Evolutionary conservation across 805 yeast genomes (phyloP), one percentile per base, ranked within the genome.

Genomic region (Kodamaea jinghongensis): DNA sequence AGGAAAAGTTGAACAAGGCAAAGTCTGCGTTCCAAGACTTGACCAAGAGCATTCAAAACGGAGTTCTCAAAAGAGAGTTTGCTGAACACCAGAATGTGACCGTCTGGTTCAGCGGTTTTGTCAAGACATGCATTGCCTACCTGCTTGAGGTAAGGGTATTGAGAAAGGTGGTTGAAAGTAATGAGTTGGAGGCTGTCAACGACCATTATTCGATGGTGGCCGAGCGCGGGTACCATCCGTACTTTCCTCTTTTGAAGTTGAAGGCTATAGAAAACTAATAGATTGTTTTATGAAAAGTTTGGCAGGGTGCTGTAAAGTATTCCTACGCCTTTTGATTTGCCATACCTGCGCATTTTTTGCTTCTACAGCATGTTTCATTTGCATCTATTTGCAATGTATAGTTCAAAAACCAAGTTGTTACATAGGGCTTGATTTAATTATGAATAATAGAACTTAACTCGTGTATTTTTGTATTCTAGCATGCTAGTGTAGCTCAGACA

Each of bases 191-290:
- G 34, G 28, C 38, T 22, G 29, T 32, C 25, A 27, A 36, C 9
- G 28, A 25, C 6, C 12, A 32, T 10, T 49, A 46, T 33, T 34
- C 15, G 17, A 26, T 52, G 23, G 42, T 39, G 1, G 38, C 48
- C 12, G 29, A 23, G 4, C 25, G 38, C 8, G 63, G 62, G 1
- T 42, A 47, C 30, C 60, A 60, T 44, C 43, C 40, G 34, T 57
- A 58, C 43, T 58, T 59, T 44, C 63, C 65, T 2, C 48, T 47
- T 14, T 38, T 59, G 11, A 34, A 25, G 35, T 25, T 39, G 38
- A 39, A 29, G 17, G 34, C 6, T 17, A 28, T 2, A 13, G 15
- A 32, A 11, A 20, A 20, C 7, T 20, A 20, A 20, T 20, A 20
- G 23, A 20, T 6, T 20, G 23, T 8, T 20, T 20, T 20, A 20